Conservation (phyloP, 148 eudicot species). For the Limonium bicolor region DNA sequence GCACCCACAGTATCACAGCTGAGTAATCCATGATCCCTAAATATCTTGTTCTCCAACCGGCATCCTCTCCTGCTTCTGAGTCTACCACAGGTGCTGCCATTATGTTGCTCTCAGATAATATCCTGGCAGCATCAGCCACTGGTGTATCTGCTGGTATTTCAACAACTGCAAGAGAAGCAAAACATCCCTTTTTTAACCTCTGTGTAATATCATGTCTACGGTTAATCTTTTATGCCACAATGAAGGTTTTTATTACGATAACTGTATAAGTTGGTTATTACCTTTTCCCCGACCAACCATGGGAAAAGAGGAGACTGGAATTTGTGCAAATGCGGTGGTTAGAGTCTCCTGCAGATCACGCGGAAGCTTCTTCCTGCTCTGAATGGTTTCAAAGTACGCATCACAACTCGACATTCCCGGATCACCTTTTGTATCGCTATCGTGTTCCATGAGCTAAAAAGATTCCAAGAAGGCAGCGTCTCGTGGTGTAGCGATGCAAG, state of each 20-base stretch:
- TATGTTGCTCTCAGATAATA: constrained; percentile 75
- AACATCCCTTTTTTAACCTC: background rate
- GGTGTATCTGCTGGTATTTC: constrained; percentile 61
- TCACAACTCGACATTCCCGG: constrained; percentile 30
- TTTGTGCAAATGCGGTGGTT: constrained; percentile 56
- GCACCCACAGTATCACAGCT: constrained; percentile 72
- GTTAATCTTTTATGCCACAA: background rate
- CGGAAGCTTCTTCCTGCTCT: constrained; percentile 59
- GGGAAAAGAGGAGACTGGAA: constrained; percentile 78
- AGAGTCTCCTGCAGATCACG: constrained; percentile 46
- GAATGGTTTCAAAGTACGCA: constrained; percentile 68
- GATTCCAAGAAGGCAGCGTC: no score
- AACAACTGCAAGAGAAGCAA: constrained; percentile 35
- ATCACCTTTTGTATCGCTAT: constrained; percentile 8
- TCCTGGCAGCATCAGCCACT: constrained; percentile 54
- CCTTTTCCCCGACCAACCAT: constrained; percentile 88
- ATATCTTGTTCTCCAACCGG: constrained; percentile 63
- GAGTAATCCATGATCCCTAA: constrained; percentile 78
- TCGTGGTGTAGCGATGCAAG: no score
- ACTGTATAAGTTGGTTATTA: constrained; percentile 30
- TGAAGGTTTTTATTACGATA: constrained; percentile 61
- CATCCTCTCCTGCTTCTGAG: constrained; percentile 27
- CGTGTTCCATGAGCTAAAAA: no score
- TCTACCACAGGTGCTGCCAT: constrained; percentile 74
- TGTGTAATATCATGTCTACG: background rate